These are phyloP conservation scores for Gossypium gossypioides DNA, from an alignment of 441 rosid genomes.

Conservation along the genomic window DNA sequence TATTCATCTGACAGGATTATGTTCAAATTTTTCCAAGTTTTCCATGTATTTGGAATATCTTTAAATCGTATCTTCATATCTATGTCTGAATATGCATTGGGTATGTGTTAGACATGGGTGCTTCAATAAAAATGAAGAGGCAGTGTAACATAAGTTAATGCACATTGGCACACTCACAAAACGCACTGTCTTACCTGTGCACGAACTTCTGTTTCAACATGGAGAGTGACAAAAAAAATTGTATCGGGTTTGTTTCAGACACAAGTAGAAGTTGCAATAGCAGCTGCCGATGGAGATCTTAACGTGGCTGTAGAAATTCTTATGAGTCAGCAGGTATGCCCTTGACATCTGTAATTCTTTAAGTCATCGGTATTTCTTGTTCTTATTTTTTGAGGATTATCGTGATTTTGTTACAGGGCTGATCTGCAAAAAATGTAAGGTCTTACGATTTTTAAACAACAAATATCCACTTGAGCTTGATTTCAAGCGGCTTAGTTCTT, in stretches of 20 bases:
- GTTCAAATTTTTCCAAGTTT: neutral
- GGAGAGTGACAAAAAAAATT: neutral
- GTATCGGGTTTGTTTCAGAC: constrained; percentile 44
- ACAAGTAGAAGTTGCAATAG: constrained; percentile 85
- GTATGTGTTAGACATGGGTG: neutral
- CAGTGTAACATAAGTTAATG: neutral
- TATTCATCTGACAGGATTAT: neutral
- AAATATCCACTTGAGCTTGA: neutral
- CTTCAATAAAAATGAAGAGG: neutral
- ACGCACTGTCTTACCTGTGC: neutral
- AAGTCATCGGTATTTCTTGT: neutral
- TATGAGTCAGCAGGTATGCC: constrained; percentile 72
- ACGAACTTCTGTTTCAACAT: neutral
- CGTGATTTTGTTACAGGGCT: constrained; percentile 26
- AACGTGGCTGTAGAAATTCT: constrained; percentile 85
- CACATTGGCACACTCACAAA: neutral
- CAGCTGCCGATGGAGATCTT: constrained; percentile 88
- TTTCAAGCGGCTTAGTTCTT: neutral
- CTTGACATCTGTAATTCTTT: neutral
- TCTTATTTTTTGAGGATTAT: neutral
- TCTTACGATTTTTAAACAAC: neutral
- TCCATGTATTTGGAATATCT: neutral
- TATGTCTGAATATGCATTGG: neutral
- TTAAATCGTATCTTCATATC: neutral
- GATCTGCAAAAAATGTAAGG: constrained; percentile 13